Conservation (phyloP, 805 yeast genomes). For the Kuraishia floccosa region DNA sequence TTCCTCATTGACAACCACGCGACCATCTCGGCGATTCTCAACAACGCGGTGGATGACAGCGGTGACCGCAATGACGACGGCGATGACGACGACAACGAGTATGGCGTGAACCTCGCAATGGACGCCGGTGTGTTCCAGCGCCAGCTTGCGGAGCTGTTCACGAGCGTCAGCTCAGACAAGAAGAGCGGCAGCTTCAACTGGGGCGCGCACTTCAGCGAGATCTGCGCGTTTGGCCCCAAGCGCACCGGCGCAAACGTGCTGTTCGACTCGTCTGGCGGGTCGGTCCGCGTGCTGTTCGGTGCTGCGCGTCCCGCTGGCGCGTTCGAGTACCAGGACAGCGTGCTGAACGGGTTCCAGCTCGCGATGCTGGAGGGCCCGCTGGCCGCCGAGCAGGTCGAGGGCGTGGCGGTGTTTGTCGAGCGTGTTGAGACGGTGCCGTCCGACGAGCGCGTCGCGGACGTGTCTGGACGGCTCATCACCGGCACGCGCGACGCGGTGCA, state of each 20-base stretch:
- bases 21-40: conserved; percentile 25
- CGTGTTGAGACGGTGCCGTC: conserved; percentile 18
- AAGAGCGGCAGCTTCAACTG: conserved; percentile 16
- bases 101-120: conserved; percentile 9
- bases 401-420: conserved; percentile 49
- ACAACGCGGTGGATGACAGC: conserved; percentile 17
- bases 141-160: conserved; percentile 19
- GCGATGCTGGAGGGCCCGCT: conserved; percentile 82
- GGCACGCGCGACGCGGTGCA: conserved; percentile 66
- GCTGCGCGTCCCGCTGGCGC: neutral
- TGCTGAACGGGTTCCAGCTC: conserved; percentile 76
- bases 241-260: conserved; percentile 67
- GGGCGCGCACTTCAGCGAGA: conserved; percentile 20
- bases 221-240: conserved; percentile 69
- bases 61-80: conserved; percentile 52
- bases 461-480: conserved; percentile 66
- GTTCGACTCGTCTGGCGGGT: conserved; percentile 34
- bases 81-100: conserved; percentile 9
- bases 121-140: conserved; percentile 18
- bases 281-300: conserved; percentile 22
- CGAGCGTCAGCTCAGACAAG: conserved; percentile 9
- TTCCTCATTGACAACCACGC: conserved; percentile 36
- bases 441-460: conserved; percentile 19
- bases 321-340: conserved; percentile 43
- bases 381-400: conserved; percentile 80